Base-by-base conservation (phyloP, 148 eudicot species). In the Camellia lanceoleosa region DNA sequence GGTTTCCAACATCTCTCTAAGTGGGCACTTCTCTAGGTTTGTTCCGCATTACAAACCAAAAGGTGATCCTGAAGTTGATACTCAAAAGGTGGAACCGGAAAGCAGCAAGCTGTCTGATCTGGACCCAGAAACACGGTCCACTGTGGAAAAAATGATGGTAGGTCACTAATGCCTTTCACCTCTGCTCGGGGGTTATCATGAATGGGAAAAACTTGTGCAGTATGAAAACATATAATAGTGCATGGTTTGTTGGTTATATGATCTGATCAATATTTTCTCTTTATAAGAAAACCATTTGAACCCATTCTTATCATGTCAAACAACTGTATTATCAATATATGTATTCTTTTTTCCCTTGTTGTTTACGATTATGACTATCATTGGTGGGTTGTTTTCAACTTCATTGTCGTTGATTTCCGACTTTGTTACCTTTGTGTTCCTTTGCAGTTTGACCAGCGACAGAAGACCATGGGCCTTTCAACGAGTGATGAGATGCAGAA, bases 81-180 rank as follows among this genome's bases (percentile, higher is more conserved):
- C 97, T 7, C 94, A 92, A 84, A 94, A 92, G 86, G 94, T 89
- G 73, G 97, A 94, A 80, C 98, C 98, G 19, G 97, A 92, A 84
- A 89, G 41, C 82, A 92, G 94, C 86, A 89, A 87, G 78, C 89
- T 94, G 5, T 82, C 94, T 80, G 94, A 94, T 80, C 84, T 94
- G 83, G 98, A 94, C 76, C 90, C 91, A 38, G 97, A 94, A 84
- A 92, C 97, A 9, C 86, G 94, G 55, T 81, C 89, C 3, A 91
- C 94, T 76, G 97, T 91, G 60, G 97, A 92, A 69, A 94, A 92
- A 81, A 91, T 94, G 97, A 94, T 94, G 98, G 97, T 89, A 89
- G 16, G 83, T 68, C 42, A 18, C 42, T 42, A 20, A 78, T 58
- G 68, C 66, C 23, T 18, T 79, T 19, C 3, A 19, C 19, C 14